Percentiles rank a stretch among this genome's conserved stretches.
Conservation (phyloP, 768 basidiomycete genomes). For the Lactifluus pinguis region DNA sequence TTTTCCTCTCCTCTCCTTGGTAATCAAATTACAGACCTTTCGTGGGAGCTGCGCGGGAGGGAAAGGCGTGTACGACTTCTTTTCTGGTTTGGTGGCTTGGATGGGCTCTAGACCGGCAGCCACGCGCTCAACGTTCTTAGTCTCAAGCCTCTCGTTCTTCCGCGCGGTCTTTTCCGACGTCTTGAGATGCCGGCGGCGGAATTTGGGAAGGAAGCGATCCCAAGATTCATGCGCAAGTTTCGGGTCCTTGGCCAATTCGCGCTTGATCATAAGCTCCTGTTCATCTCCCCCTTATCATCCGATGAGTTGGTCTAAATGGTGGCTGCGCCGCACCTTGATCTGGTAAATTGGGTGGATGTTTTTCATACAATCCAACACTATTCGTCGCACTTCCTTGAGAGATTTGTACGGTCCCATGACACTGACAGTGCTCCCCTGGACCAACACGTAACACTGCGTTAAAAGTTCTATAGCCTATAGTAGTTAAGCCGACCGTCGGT, state of each 20-base stretch:
- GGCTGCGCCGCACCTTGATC: conserved; percentile 61
- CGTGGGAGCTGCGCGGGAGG: conserved; percentile 90
- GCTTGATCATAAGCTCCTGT: conserved; percentile 96
- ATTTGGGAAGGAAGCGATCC: conserved; percentile 96
- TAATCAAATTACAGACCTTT: conserved; percentile 47
- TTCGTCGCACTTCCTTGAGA: conserved; percentile 91
- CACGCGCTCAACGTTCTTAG: conserved; percentile 53
- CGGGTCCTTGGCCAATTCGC: conserved; percentile 96
- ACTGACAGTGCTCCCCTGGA: conserved; percentile 96
- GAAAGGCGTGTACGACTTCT: conserved; percentile 98
- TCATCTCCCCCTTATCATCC: background rate
- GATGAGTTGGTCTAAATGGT: conserved; percentile 3
- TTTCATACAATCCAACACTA: conserved; percentile 98
- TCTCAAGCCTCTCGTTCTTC: conserved; percentile 66
- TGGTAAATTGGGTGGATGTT: conserved; percentile 99
- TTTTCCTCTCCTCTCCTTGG: no score
- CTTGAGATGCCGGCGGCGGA: conserved; percentile 86
- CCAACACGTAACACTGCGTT: conserved; percentile 93
- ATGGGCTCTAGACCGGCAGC: conserved; percentile 54
- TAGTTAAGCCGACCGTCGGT: background rate
- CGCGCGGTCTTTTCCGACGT: conserved; percentile 89
- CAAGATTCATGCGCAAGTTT: conserved; percentile 89
- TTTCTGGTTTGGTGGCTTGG: conserved; percentile 41
- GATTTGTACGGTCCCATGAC: conserved; percentile 96
- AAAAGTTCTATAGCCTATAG: conserved; percentile 88